These are phyloP conservation scores for Cotoneaster glaucophyllus DNA, from an alignment of 306 rosid species.

Conservation along the genomic window DNA sequence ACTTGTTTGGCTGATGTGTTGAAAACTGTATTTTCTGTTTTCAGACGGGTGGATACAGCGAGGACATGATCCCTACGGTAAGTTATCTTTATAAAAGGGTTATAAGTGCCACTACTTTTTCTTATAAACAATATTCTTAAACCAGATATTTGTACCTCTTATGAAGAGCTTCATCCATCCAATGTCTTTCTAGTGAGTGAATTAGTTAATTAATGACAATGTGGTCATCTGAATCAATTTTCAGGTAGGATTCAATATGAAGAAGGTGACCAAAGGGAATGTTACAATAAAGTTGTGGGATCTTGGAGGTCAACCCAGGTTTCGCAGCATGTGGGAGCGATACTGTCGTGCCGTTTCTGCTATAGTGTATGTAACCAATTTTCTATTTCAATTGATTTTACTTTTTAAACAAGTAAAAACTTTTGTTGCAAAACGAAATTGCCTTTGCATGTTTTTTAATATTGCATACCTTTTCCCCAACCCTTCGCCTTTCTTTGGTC, in stretches of 20 bases:
- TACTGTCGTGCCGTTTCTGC: conserved; percentile 93
- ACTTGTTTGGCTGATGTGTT: conserved; percentile 8
- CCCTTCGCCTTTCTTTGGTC: background rate
- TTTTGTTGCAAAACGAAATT: background rate
- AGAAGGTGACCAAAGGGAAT: conserved; percentile 87
- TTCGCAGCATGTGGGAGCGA: conserved; percentile 98
- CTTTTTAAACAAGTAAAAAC: background rate
- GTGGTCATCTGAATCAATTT: conserved; percentile 17
- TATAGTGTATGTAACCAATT: conserved; percentile 55
- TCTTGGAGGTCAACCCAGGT: conserved; percentile 96
- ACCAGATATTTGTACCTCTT: conserved; percentile 4
- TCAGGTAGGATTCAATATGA: conserved; percentile 93
- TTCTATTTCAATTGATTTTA: conserved; percentile 12
- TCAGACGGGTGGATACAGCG: conserved; percentile 92
- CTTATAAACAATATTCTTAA: background rate
- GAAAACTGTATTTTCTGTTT: background rate
- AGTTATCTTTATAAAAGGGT: conserved; percentile 19
- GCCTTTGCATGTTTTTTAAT: background rate
- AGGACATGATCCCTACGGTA: conserved; percentile 95
- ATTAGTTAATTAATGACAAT: conserved; percentile 3
- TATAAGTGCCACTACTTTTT: background rate
- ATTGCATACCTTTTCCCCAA: too few species aligned
- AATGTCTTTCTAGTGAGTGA: background rate
- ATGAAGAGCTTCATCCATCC: background rate
- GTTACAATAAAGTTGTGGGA: conserved; percentile 94